These are phyloP conservation scores for Fomes fomentarius DNA, from an alignment of 1,284 basidiomycete species.

Conservation along the genomic window DNA sequence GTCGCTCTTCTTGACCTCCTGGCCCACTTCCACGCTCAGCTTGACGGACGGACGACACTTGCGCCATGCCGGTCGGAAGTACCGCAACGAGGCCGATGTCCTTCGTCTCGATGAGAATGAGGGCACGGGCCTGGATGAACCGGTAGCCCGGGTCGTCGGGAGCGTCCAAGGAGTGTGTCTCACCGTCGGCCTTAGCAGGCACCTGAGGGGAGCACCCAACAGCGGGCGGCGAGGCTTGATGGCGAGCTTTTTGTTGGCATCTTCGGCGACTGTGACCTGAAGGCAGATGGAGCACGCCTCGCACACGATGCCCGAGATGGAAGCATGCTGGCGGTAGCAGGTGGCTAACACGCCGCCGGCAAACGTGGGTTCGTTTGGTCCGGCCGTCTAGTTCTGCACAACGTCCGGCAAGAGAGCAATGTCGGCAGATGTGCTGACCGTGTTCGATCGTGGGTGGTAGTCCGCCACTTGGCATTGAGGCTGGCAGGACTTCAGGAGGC, in stretches of 20 bases:
- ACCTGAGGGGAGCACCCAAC: neutral
- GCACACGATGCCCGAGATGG: slow-evolving; percentile 22
- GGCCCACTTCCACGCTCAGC: slow-evolving; percentile 20
- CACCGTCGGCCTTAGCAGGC: neutral
- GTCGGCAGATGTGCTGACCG: too few species aligned
- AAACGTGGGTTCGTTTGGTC: too few species aligned
- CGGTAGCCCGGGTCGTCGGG: slow-evolving; percentile 28
- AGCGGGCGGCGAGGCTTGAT: neutral
- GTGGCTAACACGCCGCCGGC: too few species aligned
- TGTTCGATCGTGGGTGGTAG: too few species aligned
- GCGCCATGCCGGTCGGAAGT: slow-evolving; percentile 29
- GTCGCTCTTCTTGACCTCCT: slow-evolving; percentile 22
- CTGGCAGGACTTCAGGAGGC: too few species aligned
- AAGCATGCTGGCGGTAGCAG: slow-evolving; percentile 30
- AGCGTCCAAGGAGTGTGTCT: slow-evolving; percentile 14
- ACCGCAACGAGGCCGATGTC: slow-evolving; percentile 27
- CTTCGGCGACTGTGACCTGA: slow-evolving; percentile 13
- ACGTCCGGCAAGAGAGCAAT: slow-evolving; percentile 35
- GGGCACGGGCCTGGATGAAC: slow-evolving; percentile 28
- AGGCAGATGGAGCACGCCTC: slow-evolving; percentile 25
- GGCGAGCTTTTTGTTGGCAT: neutral
- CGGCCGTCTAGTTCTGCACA: too few species aligned
- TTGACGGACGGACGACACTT: slow-evolving; percentile 27
- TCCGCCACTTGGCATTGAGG: too few species aligned
- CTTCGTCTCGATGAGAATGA: slow-evolving; percentile 24